phyloP scores from a whole-genome alignment of 805 yeast species.

The Cyberlindnera americana region DNA sequence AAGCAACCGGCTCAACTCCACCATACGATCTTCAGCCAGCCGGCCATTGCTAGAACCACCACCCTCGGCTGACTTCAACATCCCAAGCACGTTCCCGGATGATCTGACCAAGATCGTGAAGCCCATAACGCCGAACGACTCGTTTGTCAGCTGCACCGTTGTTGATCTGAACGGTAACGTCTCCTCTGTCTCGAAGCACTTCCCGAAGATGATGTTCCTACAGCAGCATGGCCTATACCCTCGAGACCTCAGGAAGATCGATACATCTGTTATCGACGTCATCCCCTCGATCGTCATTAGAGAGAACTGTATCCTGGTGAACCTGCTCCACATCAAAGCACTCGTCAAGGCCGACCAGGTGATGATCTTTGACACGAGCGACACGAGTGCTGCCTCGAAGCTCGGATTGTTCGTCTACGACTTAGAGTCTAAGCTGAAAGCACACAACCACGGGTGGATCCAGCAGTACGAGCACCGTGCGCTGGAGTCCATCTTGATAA shows the following conservation, averaged over 20 bases:
- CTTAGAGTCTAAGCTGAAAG: conserved; percentile 65
- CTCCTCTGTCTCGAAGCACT: conserved; percentile 71
- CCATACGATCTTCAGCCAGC: conserved; percentile 1
- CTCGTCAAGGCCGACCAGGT: conserved; percentile 77
- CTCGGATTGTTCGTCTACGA: conserved; percentile 82
- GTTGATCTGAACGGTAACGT: conserved; percentile 75
- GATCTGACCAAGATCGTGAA: conserved; percentile 25
- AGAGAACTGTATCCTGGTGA: conserved; percentile 70
- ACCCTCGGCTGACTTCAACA: conserved; percentile 9
- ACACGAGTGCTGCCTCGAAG: conserved; percentile 55
- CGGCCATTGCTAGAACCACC: conserved; percentile 8
- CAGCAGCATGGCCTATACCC: conserved; percentile 75
- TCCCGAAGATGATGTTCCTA: conserved; percentile 73
- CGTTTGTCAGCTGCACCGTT: conserved; percentile 70
- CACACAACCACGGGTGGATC: conserved; percentile 31
- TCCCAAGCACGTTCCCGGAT: conserved; percentile 16
- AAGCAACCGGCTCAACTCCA: not conserved
- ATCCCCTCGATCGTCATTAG: conserved; percentile 88
- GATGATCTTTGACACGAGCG: conserved; percentile 69
- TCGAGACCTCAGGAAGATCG: conserved; percentile 82
- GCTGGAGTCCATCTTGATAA: conserved; percentile 74
- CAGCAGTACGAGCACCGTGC: conserved; percentile 79
- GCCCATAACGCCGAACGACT: conserved; percentile 41
- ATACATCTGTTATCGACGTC: conserved; percentile 67
- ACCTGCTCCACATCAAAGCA: conserved; percentile 85